phyloP scores from a whole-genome alignment of 2,329 filamentous ascomycete species.

The Monilinia fructigena region DNA sequence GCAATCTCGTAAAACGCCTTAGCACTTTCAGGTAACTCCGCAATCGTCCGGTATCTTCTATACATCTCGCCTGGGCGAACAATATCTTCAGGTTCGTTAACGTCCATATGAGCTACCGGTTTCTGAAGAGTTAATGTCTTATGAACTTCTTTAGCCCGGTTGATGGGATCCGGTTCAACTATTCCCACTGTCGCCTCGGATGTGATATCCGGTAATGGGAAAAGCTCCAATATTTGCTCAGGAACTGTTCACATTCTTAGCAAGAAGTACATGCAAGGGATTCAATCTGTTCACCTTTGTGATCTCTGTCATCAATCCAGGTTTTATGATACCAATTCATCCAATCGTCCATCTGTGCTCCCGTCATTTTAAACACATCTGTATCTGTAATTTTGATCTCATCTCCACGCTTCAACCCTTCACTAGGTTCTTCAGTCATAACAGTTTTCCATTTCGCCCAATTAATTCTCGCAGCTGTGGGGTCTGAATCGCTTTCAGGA shows the following conservation, averaged over 20 bases:
- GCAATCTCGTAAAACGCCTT: constrained; percentile 46
- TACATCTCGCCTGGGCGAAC: constrained; percentile 42
- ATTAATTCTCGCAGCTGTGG: constrained; percentile 60
- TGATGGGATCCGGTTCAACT: constrained; percentile 29
- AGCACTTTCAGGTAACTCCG: constrained; percentile 46
- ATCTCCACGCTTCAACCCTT: constrained; percentile 43
- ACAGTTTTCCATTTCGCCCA: constrained; percentile 69
- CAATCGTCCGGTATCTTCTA: constrained; percentile 42
- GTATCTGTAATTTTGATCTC: constrained; percentile 57
- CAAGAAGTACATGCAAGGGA: neutral
- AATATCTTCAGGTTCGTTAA: constrained; percentile 27
- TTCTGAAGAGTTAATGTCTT: constrained; percentile 34
- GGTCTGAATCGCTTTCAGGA: constrained; percentile 52
- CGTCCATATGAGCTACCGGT: constrained; percentile 31
- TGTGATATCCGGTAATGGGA: constrained; percentile 38
- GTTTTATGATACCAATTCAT: constrained; percentile 75
- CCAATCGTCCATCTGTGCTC: constrained; percentile 67
- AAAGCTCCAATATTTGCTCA: constrained; percentile 40
- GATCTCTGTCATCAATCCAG: constrained; percentile 52
- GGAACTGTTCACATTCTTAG: constrained; percentile 34
- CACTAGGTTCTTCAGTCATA: constrained; percentile 42
- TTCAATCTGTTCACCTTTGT: constrained; percentile 40
- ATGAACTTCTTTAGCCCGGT: constrained; percentile 35
- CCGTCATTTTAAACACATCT: constrained; percentile 61
- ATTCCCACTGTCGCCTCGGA: constrained; percentile 31